Conservation (phyloP, 1,284 basidiomycete genomes). For the Gomphus bonarii region DNA sequence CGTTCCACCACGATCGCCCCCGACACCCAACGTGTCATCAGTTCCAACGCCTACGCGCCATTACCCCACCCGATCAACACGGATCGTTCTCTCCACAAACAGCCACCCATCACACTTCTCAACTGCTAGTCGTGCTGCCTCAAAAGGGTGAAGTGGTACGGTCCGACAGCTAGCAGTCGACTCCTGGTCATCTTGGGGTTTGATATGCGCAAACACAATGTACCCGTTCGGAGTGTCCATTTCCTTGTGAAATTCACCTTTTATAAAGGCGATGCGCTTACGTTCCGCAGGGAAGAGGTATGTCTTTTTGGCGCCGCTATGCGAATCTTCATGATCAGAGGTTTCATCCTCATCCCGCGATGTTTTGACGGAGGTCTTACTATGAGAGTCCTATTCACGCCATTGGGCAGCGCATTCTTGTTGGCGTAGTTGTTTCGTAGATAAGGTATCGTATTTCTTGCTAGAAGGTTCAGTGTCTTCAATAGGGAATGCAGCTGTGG, state of each 20-base stretch:
- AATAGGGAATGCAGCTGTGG: slow-evolving; percentile 53
- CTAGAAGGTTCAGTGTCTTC: slow-evolving; percentile 26
- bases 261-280: slow-evolving; percentile 92
- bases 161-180: background rate
- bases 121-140: slow-evolving; percentile 57
- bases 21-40: slow-evolving; percentile 5
- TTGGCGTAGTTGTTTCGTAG: slow-evolving; percentile 28
- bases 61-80: slow-evolving; percentile 56
- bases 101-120: slow-evolving; percentile 57
- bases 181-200: slow-evolving; percentile 22
- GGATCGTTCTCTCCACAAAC: slow-evolving; percentile 68
- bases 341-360: slow-evolving; percentile 19
- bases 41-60: slow-evolving; percentile 22
- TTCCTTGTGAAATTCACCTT: slow-evolving; percentile 70
- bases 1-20: slow-evolving; percentile 11
- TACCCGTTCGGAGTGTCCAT: slow-evolving; percentile 75
- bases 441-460: slow-evolving; percentile 20
- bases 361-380: slow-evolving; percentile 16
- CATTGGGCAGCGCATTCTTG: slow-evolving; percentile 63
- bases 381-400: slow-evolving; percentile 29
- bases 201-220: slow-evolving; percentile 72
- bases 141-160: slow-evolving; percentile 54
- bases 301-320: slow-evolving; percentile 30
- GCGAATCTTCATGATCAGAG: slow-evolving; percentile 33
- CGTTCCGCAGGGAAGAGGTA: slow-evolving; percentile 81